Evolutionary conservation across 768 basidiomycete genomes (phyloP).

Genomic region (Tulasnella sp.): DNA sequence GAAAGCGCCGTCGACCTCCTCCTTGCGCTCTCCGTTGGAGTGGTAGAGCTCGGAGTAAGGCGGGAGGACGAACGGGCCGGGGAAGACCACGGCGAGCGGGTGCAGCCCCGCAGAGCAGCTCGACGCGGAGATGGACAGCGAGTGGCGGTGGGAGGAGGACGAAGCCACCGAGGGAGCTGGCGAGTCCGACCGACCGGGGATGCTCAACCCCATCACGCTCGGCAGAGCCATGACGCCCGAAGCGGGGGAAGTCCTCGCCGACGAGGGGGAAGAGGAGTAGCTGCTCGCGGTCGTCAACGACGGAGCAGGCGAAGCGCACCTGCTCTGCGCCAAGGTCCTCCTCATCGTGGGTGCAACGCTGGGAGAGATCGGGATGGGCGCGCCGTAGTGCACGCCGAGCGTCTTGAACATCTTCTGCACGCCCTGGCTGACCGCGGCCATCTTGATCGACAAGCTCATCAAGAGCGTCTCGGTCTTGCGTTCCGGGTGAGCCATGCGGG

Average conservation of each 20-base stretch:
- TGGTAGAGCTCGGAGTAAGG: slow-evolving; percentile 77
- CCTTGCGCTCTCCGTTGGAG: slow-evolving; percentile 53
- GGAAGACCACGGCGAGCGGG: not conserved
- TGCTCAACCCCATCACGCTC: not conserved
- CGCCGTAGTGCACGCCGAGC: slow-evolving; percentile 20
- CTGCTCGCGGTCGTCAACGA: not conserved
- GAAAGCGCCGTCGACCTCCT: slow-evolving; percentile 20
- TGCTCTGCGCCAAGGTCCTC: slow-evolving; percentile 1
- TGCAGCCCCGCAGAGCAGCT: not conserved
- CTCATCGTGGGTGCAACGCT: slow-evolving; percentile 9
- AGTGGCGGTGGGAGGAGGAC: slow-evolving; percentile 40
- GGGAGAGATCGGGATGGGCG: not conserved
- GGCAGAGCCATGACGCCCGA: slow-evolving; percentile 3
- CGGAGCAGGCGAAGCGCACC: not conserved
- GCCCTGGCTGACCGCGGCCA: slow-evolving; percentile 13
- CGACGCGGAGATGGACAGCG: slow-evolving; percentile 12
- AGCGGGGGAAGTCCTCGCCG: not conserved
- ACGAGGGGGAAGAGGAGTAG: not conserved
- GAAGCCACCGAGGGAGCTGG: slow-evolving; percentile 45
- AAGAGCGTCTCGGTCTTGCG: slow-evolving; percentile 19
- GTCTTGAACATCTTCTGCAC: slow-evolving; percentile 22
- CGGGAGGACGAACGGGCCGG: slow-evolving; percentile 45
- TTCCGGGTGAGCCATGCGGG: slow-evolving; percentile 14
- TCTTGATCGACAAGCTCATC: slow-evolving; percentile 22
- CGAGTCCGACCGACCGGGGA: not conserved